Evolutionary conservation across 805 yeast species (phyloP).

Genomic region (Metschnikowia anglica): DNA sequence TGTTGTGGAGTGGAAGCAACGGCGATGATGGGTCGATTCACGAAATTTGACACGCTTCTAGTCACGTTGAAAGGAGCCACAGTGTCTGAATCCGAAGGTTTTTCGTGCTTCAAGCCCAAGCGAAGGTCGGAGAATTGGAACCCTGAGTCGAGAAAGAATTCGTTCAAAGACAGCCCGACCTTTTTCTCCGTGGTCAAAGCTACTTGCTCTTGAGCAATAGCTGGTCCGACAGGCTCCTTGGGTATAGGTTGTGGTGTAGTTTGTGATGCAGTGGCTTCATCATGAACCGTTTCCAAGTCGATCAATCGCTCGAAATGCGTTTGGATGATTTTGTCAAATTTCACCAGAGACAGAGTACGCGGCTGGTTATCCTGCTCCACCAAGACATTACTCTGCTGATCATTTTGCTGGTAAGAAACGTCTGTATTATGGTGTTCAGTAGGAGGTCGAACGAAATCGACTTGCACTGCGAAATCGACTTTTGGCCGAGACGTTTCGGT

Average conservation of each 20-base stretch:
- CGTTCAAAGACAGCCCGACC: conserved; percentile 7
- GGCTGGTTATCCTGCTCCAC: not conserved
- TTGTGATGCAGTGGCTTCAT: too few relatives aligned
- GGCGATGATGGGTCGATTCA: conserved; percentile 14
- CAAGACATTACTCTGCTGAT: not conserved
- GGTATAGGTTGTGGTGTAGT: not conserved
- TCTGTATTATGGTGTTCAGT: not conserved
- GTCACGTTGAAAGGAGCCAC: conserved; percentile 15
- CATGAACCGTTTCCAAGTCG: conserved; percentile 1
- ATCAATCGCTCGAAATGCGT: conserved; percentile 15
- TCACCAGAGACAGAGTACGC: not conserved
- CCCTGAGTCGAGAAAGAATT: conserved; percentile 4
- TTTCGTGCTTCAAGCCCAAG: conserved; percentile 12
- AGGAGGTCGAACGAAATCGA: conserved; percentile 19
- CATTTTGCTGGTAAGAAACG: not conserved
- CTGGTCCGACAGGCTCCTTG: too few relatives aligned
- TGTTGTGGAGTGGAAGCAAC: conserved; percentile 13
- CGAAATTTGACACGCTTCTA: conserved; percentile 8
- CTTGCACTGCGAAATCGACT: conserved; percentile 32
- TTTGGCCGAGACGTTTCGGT: conserved; percentile 6
- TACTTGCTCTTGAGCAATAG: not conserved
- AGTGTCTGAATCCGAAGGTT: not conserved
- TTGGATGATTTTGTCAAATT: conserved; percentile 27
- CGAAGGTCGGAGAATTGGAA: conserved; percentile 18
- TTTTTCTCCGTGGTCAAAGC: not conserved